Evolutionary conservation across 2,329 filamentous ascomycete species (phyloP).

Genomic region (Exophiala sideris): DNA sequence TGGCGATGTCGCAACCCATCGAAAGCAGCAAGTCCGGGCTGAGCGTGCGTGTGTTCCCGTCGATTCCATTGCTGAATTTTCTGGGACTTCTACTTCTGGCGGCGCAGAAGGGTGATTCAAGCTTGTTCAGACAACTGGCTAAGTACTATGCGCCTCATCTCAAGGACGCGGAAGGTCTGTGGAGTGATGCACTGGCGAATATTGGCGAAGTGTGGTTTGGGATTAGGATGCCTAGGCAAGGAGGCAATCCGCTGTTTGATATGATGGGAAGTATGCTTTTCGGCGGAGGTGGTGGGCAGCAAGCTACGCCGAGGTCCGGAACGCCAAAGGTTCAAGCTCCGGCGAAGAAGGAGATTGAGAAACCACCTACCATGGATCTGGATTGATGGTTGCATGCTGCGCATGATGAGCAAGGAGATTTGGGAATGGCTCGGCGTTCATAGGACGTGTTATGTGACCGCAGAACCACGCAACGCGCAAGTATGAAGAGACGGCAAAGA

Average conservation of each 20-base stretch:
- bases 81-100: constrained; percentile 78
- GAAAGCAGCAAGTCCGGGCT: constrained; percentile 66
- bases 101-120: constrained; percentile 72
- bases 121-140: constrained; percentile 77
- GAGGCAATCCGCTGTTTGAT: constrained; percentile 81
- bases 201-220: constrained; percentile 97
- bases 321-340: constrained; percentile 26
- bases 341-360: constrained; percentile 21
- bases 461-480: neutral
- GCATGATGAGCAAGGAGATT: neutral
- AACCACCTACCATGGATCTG: constrained; percentile 42
- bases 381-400: constrained; percentile 33
- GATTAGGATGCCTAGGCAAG: constrained; percentile 81
- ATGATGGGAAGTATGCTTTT: constrained; percentile 98
- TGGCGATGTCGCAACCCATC: constrained; percentile 67
- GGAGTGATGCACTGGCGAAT: constrained; percentile 78
- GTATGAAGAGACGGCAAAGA: too few species aligned
- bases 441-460: too few species aligned
- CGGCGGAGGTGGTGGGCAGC: constrained; percentile 49
- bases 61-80: constrained; percentile 92
- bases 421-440: neutral
- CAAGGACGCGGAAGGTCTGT: constrained; percentile 65
- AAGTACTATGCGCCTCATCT: constrained; percentile 77
- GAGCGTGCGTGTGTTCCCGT: constrained; percentile 72
- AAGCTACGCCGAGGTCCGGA: constrained; percentile 43